Base-by-base conservation (phyloP, 768 basidiomycete genomes). In the Antrodiella citrinella region DNA sequence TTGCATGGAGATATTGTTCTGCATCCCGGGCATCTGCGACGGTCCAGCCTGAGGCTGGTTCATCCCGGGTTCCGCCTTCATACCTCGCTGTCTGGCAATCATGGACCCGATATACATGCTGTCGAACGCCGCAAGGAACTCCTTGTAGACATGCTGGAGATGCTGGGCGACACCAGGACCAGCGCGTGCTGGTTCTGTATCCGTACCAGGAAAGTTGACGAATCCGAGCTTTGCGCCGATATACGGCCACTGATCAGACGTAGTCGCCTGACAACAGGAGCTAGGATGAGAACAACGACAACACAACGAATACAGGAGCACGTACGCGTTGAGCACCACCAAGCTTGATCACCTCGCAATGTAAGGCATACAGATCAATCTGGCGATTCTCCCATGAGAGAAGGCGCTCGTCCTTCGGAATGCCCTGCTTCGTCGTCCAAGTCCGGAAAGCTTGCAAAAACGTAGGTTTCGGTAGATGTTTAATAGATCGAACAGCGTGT, bases 161-260 rank as follows among this genome's bases (percentile, higher is more conserved):
- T 79, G 78, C 46, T 74, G 73, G 0, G 83, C 86, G 24, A 77
- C 71, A 20, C 66, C 80, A 2, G 84, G 84, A 3, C 81, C 81
- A 22, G 75, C 73, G 56, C 76, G 80, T 3, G 77, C 70, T 10
- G 85, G 83, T 53, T 85, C 81, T 3, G 69, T 63, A 1, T 77
- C 81, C 10, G 67, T 76, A 3, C 73, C 82, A 2, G 81, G 81
- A 55, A 86, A 84, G 48, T 81, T 73, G 2, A 81, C 72, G 57
- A 82, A 78, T 15, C 79, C 81, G 64, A 89, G 70, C 20, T 73
- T 75, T n/a, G 75, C 86, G 15, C 77, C 86, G 50, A 89, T 77
- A 42, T 82, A 67, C 13, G 75, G 58, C 86, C 86, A 88, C 51
- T 71, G 53, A 26, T 85, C 83, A 44, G 5, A 23, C 49, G 51